These are phyloP conservation scores for Xerocomus nothofagi DNA, from an alignment of 1,284 basidiomycete species.

Conservation along the genomic window DNA sequence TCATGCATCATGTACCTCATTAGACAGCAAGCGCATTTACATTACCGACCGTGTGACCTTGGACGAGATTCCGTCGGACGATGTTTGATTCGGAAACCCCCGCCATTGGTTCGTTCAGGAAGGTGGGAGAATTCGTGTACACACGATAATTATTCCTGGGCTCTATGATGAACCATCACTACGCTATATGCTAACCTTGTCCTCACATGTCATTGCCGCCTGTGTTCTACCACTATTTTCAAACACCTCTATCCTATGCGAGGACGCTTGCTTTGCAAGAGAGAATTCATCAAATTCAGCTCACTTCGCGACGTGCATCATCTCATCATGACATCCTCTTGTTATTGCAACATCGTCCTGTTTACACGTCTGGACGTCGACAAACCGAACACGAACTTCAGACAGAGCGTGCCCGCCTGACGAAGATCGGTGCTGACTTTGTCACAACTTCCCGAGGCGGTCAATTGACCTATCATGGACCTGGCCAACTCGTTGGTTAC, in stretches of 20 bases:
- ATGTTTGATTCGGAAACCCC: not conserved
- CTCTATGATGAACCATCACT: not conserved
- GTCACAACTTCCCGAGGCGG: constrained; percentile 84
- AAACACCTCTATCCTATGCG: constrained; percentile 67
- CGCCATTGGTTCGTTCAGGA: not conserved
- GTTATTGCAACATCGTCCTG: constrained; percentile 85
- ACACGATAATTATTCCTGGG: not conserved
- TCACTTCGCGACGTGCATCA: constrained; percentile 46
- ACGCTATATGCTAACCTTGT: not conserved
- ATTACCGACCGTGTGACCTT: not conserved
- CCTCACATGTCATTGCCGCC: constrained; percentile 53
- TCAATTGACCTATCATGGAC: constrained; percentile 96
- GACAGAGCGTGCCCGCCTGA: constrained; percentile 68
- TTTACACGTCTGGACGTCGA: constrained; percentile 90
- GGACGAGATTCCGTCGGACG: not conserved
- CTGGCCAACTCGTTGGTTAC: constrained; percentile 96
- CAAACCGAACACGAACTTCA: constrained; percentile 67
- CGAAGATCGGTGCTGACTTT: constrained; percentile 84
- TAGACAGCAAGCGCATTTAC: not conserved
- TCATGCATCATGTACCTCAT: not conserved
- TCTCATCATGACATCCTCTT: constrained; percentile 67
- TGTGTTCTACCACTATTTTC: constrained; percentile 77
- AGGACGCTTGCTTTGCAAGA: constrained; percentile 73
- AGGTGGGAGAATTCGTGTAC: not conserved
- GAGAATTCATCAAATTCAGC: constrained; percentile 61